These are phyloP conservation scores for Leucocoprinus leucothites DNA, from an alignment of 768 basidiomycete species.

Conservation along the genomic window DNA sequence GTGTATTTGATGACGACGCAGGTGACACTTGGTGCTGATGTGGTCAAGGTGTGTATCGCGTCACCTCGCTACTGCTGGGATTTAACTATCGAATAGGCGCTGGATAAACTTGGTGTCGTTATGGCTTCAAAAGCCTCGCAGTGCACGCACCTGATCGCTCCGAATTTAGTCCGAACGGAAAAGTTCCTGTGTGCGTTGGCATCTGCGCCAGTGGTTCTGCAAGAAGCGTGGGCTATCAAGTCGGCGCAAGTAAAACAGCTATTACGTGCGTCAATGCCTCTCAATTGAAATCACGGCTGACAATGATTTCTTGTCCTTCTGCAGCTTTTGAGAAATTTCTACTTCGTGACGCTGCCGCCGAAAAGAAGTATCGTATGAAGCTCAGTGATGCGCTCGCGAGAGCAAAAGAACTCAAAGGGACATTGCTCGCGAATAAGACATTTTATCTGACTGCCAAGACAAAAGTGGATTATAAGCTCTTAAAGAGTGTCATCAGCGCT, in stretches of 20 bases:
- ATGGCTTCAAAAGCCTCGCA: slow-evolving; percentile 57
- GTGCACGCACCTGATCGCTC: slow-evolving; percentile 78
- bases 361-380: slow-evolving; percentile 64
- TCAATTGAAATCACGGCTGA: no score
- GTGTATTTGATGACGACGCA: slow-evolving; percentile 70
- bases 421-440: slow-evolving; percentile 57
- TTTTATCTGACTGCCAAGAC: slow-evolving; percentile 79
- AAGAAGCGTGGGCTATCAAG: slow-evolving; percentile 63
- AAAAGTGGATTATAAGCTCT: slow-evolving; percentile 49
- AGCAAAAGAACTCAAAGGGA: slow-evolving; percentile 50
- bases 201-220: slow-evolving; percentile 57
- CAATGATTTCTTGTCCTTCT: neutral
- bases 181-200: slow-evolving; percentile 84
- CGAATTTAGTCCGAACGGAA: slow-evolving; percentile 73
- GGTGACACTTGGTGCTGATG: slow-evolving; percentile 51
- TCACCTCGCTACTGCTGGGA: no score
- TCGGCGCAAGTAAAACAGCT: slow-evolving; percentile 55
- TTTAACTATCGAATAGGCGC: slow-evolving; percentile 47
- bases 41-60: slow-evolving; percentile 56
- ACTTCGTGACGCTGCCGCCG: slow-evolving; percentile 58
- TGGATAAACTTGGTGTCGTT: slow-evolving; percentile 66
- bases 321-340: slow-evolving; percentile 63
- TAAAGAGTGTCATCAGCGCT: slow-evolving; percentile 67
- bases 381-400: slow-evolving; percentile 57
- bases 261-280: slow-evolving; percentile 55